Evolutionary conservation across 331 rosid genomes (phyloP).

Genomic region (Quercus tomentella): DNA sequence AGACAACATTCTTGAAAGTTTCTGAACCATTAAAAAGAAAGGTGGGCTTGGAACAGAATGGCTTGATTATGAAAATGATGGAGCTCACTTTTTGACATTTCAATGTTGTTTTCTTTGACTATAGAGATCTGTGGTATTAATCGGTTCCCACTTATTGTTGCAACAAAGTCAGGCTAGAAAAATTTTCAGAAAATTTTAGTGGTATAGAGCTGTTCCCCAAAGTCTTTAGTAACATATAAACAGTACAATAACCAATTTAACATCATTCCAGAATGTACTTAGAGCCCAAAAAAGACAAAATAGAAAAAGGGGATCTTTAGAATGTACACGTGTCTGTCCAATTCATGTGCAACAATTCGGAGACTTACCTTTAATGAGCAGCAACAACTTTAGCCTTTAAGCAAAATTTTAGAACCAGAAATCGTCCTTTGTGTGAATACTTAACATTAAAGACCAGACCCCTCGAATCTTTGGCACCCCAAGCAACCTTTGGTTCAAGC

Average conservation of each 20-base stretch:
- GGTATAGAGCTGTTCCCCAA: not conserved
- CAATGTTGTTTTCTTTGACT: too few relatives aligned
- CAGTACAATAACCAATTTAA: slow-evolving; percentile 15
- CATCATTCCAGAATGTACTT: slow-evolving; percentile 22
- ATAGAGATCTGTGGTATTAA: too few relatives aligned
- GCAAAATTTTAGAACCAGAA: slow-evolving; percentile 26
- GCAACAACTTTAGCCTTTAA: slow-evolving; percentile 13
- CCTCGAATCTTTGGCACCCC: slow-evolving; percentile 56
- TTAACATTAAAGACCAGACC: slow-evolving; percentile 31
- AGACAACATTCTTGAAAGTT: too few relatives aligned
- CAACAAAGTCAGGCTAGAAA: too few relatives aligned
- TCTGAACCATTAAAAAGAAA: too few relatives aligned
- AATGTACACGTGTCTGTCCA: slow-evolving; percentile 19
- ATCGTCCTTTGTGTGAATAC: slow-evolving; percentile 34
- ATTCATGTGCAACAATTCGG: not conserved
- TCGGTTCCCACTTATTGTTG: too few relatives aligned
- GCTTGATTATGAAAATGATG: too few relatives aligned
- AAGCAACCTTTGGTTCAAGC: slow-evolving; percentile 93
- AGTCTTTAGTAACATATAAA: not conserved
- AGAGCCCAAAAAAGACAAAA: not conserved
- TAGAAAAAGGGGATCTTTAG: not conserved
- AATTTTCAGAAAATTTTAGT: not conserved
- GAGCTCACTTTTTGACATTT: too few relatives aligned
- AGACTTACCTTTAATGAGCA: slow-evolving; percentile 14
- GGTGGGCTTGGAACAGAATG: too few relatives aligned